Evolutionary conservation across 2,329 filamentous ascomycete species (phyloP).

Genomic region (Diplodia mutila): DNA sequence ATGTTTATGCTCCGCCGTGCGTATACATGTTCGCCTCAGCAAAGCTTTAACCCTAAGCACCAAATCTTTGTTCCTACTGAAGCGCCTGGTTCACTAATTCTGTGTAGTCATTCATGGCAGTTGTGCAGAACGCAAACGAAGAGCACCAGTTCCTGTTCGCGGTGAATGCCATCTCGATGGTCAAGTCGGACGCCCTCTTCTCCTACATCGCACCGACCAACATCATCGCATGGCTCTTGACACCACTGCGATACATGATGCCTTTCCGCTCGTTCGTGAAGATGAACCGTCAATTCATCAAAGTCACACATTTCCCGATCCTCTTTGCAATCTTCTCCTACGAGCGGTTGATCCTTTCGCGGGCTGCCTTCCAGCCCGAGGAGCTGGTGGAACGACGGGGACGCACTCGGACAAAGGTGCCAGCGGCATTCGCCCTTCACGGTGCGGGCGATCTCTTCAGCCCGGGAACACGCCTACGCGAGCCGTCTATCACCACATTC

Average conservation of each 20-base stretch:
- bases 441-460: conserved; percentile 66
- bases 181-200: conserved; percentile 96
- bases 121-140: conserved; percentile 89
- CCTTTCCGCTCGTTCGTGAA: conserved; percentile 80
- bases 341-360: conserved; percentile 77
- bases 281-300: conserved; percentile 89
- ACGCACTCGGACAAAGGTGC: conserved; percentile 59
- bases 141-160: conserved; percentile 93
- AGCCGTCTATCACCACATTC: conserved; percentile 85
- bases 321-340: conserved; percentile 86
- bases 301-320: conserved; percentile 85
- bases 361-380: conserved; percentile 77
- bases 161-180: conserved; percentile 96
- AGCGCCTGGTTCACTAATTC: conserved; percentile 56
- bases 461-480: conserved; percentile 69
- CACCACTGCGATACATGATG: conserved; percentile 79
- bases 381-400: conserved; percentile 79
- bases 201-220: conserved; percentile 92
- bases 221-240: conserved; percentile 85
- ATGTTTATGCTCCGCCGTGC: background rate
- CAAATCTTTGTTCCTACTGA: background rate
- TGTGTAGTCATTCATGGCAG: conserved; percentile 71
- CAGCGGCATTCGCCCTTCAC: conserved; percentile 44
- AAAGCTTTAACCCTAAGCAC: background rate
- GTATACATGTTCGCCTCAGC: background rate